Percentiles rank a stretch among this genome's conserved stretches.
Evolutionary conservation across 2,329 filamentous ascomycete species (phyloP).

Genomic region (Aspergillus bombycis): DNA sequence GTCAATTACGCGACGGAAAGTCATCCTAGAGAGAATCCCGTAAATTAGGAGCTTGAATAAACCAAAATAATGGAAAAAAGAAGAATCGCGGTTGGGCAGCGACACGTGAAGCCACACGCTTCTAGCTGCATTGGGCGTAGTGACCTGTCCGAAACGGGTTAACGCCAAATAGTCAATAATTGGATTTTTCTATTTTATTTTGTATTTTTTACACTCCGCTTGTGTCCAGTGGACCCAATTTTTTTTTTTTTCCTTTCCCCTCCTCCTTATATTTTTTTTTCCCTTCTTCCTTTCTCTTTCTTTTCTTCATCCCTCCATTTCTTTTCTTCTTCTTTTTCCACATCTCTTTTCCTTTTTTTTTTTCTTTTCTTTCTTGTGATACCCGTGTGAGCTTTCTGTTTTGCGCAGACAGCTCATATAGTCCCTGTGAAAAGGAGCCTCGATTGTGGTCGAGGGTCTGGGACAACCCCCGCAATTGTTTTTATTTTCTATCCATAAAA

Average conservation of each 20-base stretch:
- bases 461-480: slow-evolving; percentile 20
- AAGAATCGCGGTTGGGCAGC: slow-evolving; percentile 9
- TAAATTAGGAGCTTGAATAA: background rate
- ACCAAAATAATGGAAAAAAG: background rate
- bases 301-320: slow-evolving; percentile 21
- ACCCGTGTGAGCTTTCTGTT: slow-evolving; percentile 37
- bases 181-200: background rate
- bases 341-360: slow-evolving; percentile 28
- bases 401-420: slow-evolving; percentile 33
- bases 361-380: slow-evolving; percentile 30
- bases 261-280: slow-evolving; percentile 14
- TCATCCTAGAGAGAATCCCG: background rate
- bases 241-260: background rate
- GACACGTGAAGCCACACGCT: slow-evolving; percentile 4
- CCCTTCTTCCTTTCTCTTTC: slow-evolving; percentile 9
- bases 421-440: slow-evolving; percentile 21
- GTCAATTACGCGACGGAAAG: background rate
- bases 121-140: background rate
- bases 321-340: slow-evolving; percentile 22
- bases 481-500: slow-evolving; percentile 10
- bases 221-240: background rate
- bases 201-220: background rate
- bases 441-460: slow-evolving; percentile 18
- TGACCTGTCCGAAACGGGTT: background rate
- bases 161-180: background rate